Evolutionary conservation across 768 basidiomycete genomes (phyloP), one percentile per base, ranked within the genome.

Genomic region (Xerocomellus chrysenteron): DNA sequence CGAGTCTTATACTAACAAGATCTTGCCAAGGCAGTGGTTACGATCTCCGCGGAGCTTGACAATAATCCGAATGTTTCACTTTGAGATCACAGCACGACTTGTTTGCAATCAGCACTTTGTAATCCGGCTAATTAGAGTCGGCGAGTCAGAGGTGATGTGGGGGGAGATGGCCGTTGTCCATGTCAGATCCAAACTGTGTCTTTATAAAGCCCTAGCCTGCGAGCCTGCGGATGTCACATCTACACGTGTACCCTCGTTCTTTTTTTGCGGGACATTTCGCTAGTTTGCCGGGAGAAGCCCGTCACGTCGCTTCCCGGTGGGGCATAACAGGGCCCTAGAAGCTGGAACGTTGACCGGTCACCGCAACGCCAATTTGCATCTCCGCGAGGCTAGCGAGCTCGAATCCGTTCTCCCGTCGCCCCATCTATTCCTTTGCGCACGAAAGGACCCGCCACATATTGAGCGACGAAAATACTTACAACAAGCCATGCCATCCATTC

Each of bases 11-110:
- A 46, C 40, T 4, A 9, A 13, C 21, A 21, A 24, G 21, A 21
- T 8, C 33, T 41, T 32, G 50, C 46, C 26, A 44, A 35, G 37
- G 33, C 28, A 9, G 43, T 6, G 40, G 42, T 40, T 39, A 55
- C 37, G 51, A 49, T 60, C 58, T 49, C 58, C 51, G 51, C 59
- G 36, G 52, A 51, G 26, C 32, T 32, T 16, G 26, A 60, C 50
- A 57, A 62, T 33, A 47, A 52, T 10, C 16, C n/a, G n/a, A 50
- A 9, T 53, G 60, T 61, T 52, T 62, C 59, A 59, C 21, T 51
- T 28, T 57, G 52, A 47, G 43, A 55, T 28, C 17, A 32, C 5
- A 4, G 28, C 28, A 30, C n/a, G 13, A 12, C 33, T 13, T 33
- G 33, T 33, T 21, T 26, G n/a, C 42, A 49, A 39, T 40, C 11